A percentile compares a stretch with the other conserved stretches of the same genome.
Conservation (phyloP, 129 eudicot species). For the Sambucus nigra region DNA sequence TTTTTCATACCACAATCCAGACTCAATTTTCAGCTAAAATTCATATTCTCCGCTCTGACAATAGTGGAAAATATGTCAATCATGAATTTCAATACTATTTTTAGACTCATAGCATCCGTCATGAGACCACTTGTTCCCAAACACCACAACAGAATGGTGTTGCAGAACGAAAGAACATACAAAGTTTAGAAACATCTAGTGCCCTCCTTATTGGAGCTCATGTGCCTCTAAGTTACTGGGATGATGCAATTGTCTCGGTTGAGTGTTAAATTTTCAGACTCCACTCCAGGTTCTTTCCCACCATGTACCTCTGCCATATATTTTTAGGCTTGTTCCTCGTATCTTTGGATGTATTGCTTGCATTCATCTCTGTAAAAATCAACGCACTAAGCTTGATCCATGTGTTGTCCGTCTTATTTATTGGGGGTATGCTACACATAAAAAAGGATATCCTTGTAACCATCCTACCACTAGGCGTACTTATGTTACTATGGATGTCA, state of each 20-base stretch:
- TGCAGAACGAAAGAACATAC: constrained; percentile 1
- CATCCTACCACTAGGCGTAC: not conserved
- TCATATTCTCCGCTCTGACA: not conserved
- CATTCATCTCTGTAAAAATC: constrained; percentile 9
- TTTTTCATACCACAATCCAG: not conserved
- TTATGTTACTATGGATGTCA: constrained; percentile 10
- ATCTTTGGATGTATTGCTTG: constrained; percentile 1
- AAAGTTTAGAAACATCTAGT: not conserved
- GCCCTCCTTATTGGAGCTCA: not conserved
- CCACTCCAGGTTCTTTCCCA: not conserved
- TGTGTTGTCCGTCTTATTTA: constrained; percentile 1
- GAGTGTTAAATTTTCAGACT: not conserved
- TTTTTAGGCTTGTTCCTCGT: not conserved
- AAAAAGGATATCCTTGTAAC: constrained; percentile 11
- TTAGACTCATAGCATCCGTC: not conserved
- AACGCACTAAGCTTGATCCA: constrained; percentile 7
- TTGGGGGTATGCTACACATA: constrained; percentile 2
- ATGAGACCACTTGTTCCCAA: not conserved
- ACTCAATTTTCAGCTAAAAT: not conserved
- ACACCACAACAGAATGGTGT: constrained; percentile 8
- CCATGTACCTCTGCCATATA: not conserved
- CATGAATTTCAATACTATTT: not conserved
- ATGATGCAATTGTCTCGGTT: not conserved
- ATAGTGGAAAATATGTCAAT: constrained; percentile 5
- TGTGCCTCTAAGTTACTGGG: not conserved